Conservation (phyloP, 345 rosid genomes). For the Populus pruinosa region DNA sequence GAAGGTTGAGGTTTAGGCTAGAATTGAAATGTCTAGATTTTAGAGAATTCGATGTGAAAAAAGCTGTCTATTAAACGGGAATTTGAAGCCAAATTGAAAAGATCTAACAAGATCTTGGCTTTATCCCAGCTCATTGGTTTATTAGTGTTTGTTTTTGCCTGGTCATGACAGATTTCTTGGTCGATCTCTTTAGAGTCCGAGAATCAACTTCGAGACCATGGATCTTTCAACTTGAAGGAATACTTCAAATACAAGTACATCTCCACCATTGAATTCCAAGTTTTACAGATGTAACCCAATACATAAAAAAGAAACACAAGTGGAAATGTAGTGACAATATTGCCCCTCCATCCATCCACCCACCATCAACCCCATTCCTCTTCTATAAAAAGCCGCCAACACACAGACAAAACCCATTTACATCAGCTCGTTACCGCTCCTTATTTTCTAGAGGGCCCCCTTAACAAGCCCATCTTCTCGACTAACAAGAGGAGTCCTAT, state of each 20-base stretch:
- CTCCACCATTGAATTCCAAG: background rate
- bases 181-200: too few relatives aligned
- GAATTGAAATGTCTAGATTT: too few relatives aligned
- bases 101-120: too few relatives aligned
- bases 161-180: too few relatives aligned
- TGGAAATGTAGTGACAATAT: background rate
- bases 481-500: background rate
- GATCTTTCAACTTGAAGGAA: background rate
- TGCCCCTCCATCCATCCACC: background rate
- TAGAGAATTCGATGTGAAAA: too few relatives aligned
- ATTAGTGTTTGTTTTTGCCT: too few relatives aligned
- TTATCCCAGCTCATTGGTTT: too few relatives aligned
- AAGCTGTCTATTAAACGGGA: too few relatives aligned
- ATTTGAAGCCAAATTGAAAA: too few relatives aligned
- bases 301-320: background rate
- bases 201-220: background rate
- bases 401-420: background rate
- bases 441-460: background rate
- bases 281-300: background rate
- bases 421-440: slow-evolving; percentile 30
- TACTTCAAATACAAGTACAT: background rate
- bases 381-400: background rate
- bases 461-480: background rate
- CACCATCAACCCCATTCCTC: background rate
- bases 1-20: too few relatives aligned